Evolutionary conservation across 345 rosid species (phyloP).

Genomic region (Melastoma malabathricum): DNA sequence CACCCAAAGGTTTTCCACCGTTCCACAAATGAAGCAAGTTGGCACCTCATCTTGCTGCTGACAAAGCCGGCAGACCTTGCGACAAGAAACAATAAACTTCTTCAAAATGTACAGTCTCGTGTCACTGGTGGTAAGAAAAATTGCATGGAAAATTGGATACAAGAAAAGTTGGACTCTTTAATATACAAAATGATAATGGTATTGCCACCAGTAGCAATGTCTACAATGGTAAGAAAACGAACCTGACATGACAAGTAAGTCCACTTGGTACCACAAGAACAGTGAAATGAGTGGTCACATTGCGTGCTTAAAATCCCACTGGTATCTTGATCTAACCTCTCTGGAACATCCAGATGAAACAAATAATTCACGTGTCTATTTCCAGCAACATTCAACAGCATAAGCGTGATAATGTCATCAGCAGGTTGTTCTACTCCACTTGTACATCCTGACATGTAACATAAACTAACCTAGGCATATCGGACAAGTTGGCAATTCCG

Average conservation of each 20-base stretch:
- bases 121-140: no score
- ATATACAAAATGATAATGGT: no score
- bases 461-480: conserved; percentile 64
- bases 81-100: conserved; percentile 3
- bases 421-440: no score
- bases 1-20: conserved; percentile 72
- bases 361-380: no score
- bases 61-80: conserved; percentile 74
- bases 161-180: no score
- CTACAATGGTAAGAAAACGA: conserved; percentile 12
- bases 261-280: conserved; percentile 91
- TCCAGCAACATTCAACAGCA: no score
- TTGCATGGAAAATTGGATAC: no score
- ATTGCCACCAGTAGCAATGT: neutral
- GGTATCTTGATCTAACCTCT: conserved; percentile 89
- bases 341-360: conserved; percentile 15
- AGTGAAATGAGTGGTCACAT: conserved; percentile 94
- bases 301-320: conserved; percentile 72
- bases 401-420: no score
- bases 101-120: neutral
- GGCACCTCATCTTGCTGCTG: conserved; percentile 80
- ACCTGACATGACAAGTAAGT: conserved; percentile 88
- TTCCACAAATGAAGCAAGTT: conserved; percentile 69
- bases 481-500: conserved; percentile 82
- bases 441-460: no score